Evolutionary conservation across 228 moss, liverwort and hornwort species (phyloP).

Genomic region (Sphagnum magellanicum): DNA sequence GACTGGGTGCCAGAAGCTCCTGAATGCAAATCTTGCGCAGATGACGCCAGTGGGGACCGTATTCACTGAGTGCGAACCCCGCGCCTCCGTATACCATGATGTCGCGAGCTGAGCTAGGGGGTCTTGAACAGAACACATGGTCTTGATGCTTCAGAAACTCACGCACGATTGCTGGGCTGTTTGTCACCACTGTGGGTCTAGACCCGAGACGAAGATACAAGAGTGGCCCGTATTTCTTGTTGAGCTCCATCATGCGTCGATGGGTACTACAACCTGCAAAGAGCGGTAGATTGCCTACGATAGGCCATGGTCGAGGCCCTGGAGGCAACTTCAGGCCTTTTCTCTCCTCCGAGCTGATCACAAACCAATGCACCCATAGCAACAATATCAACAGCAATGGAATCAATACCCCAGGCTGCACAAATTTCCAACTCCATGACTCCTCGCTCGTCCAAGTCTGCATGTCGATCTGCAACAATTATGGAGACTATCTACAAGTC

Average conservation of each 20-base stretch:
- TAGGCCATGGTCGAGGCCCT: constrained; percentile 5
- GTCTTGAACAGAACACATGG: constrained; percentile 9
- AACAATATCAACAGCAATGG: too few relatives aligned
- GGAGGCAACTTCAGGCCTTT: constrained; percentile 1
- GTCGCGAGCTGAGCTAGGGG: constrained; percentile 1
- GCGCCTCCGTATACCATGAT: constrained; percentile 2
- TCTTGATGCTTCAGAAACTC: constrained; percentile 12
- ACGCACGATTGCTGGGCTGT: constrained; percentile 1
- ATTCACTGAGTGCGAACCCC: constrained; percentile 2
- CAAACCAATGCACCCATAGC: too few relatives aligned
- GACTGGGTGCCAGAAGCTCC: constrained; percentile 12
- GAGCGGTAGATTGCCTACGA: constrained; percentile 7
- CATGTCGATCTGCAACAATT: too few relatives aligned
- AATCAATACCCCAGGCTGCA: too few relatives aligned
- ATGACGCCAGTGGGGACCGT: constrained; percentile 4
- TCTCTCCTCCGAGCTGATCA: not conserved
- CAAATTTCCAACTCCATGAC: too few relatives aligned
- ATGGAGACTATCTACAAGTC: too few relatives aligned
- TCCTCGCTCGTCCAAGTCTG: too few relatives aligned
- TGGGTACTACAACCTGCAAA: constrained; percentile 3
- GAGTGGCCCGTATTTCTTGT: constrained; percentile 5
- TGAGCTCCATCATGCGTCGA: not conserved
- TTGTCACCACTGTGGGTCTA: constrained; percentile 5
- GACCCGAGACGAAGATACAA: constrained; percentile 9
- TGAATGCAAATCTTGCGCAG: constrained; percentile 2